Evolutionary conservation across 2,329 filamentous ascomycete species (phyloP).

Genomic region (Coniella vitis): DNA sequence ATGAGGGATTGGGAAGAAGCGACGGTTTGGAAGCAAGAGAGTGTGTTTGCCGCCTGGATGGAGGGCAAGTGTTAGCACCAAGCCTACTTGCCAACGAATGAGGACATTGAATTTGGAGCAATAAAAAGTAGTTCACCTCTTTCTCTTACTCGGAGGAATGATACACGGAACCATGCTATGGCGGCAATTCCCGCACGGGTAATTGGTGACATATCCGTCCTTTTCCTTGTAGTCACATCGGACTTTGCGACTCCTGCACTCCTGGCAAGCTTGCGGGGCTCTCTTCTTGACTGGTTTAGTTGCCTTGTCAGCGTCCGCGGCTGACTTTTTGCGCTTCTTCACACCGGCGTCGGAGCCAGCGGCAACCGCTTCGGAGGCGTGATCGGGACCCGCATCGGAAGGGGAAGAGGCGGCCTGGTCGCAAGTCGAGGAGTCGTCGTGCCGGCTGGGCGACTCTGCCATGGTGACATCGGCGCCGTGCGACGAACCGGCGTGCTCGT

Average conservation of each 20-base stretch:
- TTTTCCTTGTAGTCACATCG: conserved; percentile 90
- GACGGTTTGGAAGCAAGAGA: not conserved
- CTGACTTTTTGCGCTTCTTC: conserved; percentile 25
- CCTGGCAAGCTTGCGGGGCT: conserved; percentile 86
- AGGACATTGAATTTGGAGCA: not conserved
- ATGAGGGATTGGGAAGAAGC: not conserved
- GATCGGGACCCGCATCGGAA: not conserved
- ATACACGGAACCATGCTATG: conserved; percentile 73
- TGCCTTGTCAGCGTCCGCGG: conserved; percentile 26
- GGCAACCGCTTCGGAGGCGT: not conserved
- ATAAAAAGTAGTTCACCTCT: conserved; percentile 57
- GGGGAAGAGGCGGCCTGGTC: conserved; percentile 1
- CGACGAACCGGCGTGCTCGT: not conserved
- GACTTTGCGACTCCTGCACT: conserved; percentile 83
- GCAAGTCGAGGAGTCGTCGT: conserved; percentile 1
- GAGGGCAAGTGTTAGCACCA: not conserved
- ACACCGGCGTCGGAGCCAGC: not conserved
- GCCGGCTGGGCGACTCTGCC: conserved; percentile 1
- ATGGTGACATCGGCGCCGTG: conserved; percentile 4
- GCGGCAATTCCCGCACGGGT: conserved; percentile 81
- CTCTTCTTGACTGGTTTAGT: conserved; percentile 48
- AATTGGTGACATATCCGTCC: conserved; percentile 23
- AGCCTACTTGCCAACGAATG: not conserved
- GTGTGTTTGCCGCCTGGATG: not conserved
- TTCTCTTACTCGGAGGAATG: conserved; percentile 74